phyloP scores from a whole-genome alignment of 108 stramenopile species.

The Nitzschia sp. region DNA sequence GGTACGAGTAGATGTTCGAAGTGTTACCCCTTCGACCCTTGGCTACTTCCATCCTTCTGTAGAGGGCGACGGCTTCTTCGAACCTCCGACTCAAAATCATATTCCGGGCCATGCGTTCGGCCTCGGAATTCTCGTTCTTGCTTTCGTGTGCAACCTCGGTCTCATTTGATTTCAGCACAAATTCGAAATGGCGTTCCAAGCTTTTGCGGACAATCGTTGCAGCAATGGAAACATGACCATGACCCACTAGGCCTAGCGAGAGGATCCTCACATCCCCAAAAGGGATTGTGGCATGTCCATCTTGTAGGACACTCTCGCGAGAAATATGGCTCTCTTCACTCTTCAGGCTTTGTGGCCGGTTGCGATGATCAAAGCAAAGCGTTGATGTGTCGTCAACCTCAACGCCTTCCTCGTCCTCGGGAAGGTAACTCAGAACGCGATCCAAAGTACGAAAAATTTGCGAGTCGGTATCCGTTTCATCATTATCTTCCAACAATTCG shows the following conservation, averaged over 20 bases:
- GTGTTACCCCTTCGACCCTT: too few species aligned
- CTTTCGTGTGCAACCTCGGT: not conserved
- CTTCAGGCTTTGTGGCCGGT: too few species aligned
- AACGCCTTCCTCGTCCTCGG: not conserved
- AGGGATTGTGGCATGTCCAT: not conserved
- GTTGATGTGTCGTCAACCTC: not conserved
- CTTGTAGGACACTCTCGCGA: not conserved
- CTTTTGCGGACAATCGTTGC: conserved; percentile 11
- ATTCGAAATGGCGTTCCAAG: not conserved
- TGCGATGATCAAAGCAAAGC: not conserved
- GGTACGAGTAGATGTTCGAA: too few species aligned
- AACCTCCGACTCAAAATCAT: not conserved
- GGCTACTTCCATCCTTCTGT: not conserved
- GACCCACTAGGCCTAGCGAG: not conserved
- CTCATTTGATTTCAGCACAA: not conserved
- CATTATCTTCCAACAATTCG: not conserved
- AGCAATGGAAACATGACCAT: conserved; percentile 2
- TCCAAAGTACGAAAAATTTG: not conserved
- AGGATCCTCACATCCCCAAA: conserved; percentile 3
- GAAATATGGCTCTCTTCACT: not conserved
- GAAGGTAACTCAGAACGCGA: not conserved
- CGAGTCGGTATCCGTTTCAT: not conserved
- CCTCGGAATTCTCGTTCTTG: not conserved
- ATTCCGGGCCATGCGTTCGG: not conserved
- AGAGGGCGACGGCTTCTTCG: not conserved